Conservation (phyloP, 2,329 filamentous ascomycete genomes). For the Sporothrix brasiliensis region DNA sequence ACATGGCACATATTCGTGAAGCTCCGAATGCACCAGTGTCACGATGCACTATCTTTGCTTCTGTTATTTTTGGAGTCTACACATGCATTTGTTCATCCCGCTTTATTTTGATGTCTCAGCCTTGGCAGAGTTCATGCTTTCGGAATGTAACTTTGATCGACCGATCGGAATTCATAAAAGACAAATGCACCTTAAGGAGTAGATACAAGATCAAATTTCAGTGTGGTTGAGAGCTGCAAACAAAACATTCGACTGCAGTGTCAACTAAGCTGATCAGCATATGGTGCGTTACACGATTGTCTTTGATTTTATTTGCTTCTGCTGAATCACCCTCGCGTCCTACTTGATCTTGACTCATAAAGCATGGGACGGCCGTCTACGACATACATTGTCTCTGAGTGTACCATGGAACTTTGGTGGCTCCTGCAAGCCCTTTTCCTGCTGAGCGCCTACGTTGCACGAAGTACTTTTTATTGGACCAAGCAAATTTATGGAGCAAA, state of each 20-base stretch:
- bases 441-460: too few species aligned
- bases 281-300: background rate
- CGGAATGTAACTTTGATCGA: constrained; percentile 22
- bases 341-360: too few species aligned
- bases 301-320: background rate
- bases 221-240: background rate
- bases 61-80: background rate
- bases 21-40: too few species aligned
- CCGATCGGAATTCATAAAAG: background rate
- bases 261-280: background rate
- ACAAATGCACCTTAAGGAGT: background rate
- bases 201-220: background rate
- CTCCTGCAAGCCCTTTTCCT: too few species aligned
- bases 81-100: background rate
- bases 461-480: background rate
- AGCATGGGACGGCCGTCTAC: too few species aligned
- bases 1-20: too few species aligned
- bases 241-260: background rate
- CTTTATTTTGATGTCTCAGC: background rate
- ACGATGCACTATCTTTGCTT: background rate
- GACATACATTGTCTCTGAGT: background rate
- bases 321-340: background rate
- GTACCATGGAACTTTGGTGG: too few species aligned
- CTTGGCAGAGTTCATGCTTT: background rate
- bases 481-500: background rate